These are phyloP conservation scores for Venturia carpophila DNA, from an alignment of 2,329 filamentous ascomycete species.

Conservation along the genomic window DNA sequence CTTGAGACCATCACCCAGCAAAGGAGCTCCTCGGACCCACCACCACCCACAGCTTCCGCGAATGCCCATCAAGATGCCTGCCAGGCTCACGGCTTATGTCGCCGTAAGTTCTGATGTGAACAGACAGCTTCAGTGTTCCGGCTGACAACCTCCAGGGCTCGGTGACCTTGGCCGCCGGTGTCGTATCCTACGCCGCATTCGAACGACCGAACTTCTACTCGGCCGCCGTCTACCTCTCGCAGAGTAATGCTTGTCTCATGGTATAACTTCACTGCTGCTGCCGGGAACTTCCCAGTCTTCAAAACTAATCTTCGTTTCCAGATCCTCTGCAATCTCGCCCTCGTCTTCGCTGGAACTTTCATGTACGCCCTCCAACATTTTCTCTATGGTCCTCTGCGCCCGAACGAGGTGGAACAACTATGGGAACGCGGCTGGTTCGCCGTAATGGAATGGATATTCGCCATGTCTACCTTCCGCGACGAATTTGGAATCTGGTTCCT, in stretches of 20 bases:
- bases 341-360: conserved; percentile 71
- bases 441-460: conserved; percentile 89
- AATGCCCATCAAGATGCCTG: conserved; percentile 9
- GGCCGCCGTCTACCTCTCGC: conserved; percentile 89
- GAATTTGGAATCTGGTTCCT: conserved; percentile 92
- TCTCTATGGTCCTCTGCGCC: conserved; percentile 81
- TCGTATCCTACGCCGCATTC: conserved; percentile 57
- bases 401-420: conserved; percentile 92
- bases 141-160: conserved; percentile 14
- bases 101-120: neutral
- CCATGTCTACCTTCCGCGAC: conserved; percentile 97
- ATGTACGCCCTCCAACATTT: conserved; percentile 83
- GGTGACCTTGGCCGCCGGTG: conserved; percentile 13
- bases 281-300: neutral
- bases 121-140: neutral
- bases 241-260: conserved; percentile 93
- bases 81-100: conserved; percentile 17
- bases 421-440: conserved; percentile 98
- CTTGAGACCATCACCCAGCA: neutral
- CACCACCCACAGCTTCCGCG: neutral
- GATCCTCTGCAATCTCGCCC: conserved; percentile 85
- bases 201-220: conserved; percentile 98
- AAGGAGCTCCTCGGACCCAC: conserved; percentile 1
- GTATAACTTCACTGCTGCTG: conserved; percentile 41
- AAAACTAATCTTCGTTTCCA: conserved; percentile 29